phyloP scores from a whole-genome alignment of 2,329 filamentous ascomycete genomes.

The Amylocarpus encephaloides region DNA sequence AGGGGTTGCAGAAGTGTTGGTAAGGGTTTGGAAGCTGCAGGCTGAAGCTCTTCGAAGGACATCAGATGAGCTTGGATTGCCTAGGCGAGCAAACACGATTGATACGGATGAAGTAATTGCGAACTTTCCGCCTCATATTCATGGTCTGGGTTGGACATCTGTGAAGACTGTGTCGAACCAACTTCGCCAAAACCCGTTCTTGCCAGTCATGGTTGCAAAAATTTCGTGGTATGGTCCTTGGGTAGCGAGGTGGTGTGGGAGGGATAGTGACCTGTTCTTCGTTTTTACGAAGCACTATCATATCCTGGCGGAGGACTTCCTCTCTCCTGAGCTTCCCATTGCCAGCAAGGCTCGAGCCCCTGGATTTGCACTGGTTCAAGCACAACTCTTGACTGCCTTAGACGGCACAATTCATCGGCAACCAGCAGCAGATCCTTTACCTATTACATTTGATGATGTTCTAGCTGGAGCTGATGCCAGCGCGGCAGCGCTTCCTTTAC shows the following conservation, averaged over 20 bases:
- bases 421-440: constrained; percentile 40
- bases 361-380: constrained; percentile 59
- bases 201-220: constrained; percentile 54
- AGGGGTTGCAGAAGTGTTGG: constrained; percentile 61
- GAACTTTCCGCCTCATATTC: constrained; percentile 41
- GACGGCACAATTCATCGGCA: constrained; percentile 63
- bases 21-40: constrained; percentile 58
- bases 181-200: constrained; percentile 46
- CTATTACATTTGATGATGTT: constrained; percentile 61
- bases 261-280: constrained; percentile 68
- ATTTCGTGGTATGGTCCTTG: constrained; percentile 64
- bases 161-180: constrained; percentile 48
- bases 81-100: constrained; percentile 45
- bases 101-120: constrained; percentile 32
- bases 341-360: constrained; percentile 56
- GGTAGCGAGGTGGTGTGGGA: constrained; percentile 65
- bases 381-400: constrained; percentile 59
- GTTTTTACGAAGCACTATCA: constrained; percentile 68
- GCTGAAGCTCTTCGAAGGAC: constrained; percentile 54
- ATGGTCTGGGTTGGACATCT: constrained; percentile 54
- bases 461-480: constrained; percentile 52
- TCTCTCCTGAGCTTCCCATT: constrained; percentile 44
- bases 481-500: constrained; percentile 49
- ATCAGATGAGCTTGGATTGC: constrained; percentile 52
- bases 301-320: constrained; percentile 54